A percentile compares a stretch with the other conserved stretches of the same genome.
These are phyloP conservation scores for Leptodermis oblonga DNA, from an alignment of 257 asterid species.

Conservation along the genomic window DNA sequence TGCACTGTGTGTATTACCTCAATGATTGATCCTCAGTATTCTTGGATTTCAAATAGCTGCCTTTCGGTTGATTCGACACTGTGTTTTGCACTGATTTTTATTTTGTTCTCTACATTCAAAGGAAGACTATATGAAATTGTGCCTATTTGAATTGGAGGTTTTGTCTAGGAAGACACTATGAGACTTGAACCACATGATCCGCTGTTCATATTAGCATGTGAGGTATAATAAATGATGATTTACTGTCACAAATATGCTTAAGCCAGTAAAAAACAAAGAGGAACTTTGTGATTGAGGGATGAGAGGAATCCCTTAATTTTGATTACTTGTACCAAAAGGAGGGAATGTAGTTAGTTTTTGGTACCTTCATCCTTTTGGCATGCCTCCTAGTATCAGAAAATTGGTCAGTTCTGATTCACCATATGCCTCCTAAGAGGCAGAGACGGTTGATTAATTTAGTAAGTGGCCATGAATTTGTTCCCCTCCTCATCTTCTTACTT, in stretches of 20 bases:
- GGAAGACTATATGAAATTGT: background rate
- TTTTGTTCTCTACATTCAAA: background rate
- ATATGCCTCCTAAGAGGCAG: background rate
- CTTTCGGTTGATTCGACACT: background rate
- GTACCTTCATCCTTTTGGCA: background rate
- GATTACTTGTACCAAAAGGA: background rate
- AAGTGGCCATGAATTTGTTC: background rate
- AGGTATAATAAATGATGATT: background rate
- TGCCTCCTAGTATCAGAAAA: background rate
- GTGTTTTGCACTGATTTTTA: background rate
- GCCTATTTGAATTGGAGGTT: constrained; percentile 1
- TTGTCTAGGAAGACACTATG: background rate
- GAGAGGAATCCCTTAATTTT: background rate
- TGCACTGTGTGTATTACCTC: background rate
- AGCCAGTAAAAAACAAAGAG: background rate
- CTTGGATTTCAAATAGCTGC: background rate
- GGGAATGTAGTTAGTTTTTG: background rate
- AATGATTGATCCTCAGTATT: background rate
- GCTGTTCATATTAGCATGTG: background rate
- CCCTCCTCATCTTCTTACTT: background rate
- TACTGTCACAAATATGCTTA: background rate
- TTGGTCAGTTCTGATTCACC: background rate
- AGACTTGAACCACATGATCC: background rate
- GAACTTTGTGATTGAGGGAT: background rate
- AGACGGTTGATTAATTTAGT: background rate